Evolutionary conservation across 441 rosid genomes (phyloP).

Genomic region (Erodium trifolium): DNA sequence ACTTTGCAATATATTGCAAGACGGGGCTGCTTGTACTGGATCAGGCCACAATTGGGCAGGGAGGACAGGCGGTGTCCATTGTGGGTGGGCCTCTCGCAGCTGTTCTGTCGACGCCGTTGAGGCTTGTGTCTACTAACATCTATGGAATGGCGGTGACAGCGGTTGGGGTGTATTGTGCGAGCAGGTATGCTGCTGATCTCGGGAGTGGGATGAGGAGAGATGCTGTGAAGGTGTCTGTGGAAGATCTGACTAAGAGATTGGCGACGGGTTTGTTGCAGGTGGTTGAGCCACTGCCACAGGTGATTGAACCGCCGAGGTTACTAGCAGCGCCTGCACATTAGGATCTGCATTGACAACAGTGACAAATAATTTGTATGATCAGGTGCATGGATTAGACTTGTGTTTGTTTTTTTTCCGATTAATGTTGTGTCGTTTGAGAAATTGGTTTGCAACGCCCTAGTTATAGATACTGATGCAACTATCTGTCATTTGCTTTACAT

Average conservation of each 20-base stretch:
- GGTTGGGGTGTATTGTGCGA: slow-evolving; percentile 56
- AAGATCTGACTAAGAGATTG: slow-evolving; percentile 61
- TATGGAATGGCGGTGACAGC: slow-evolving; percentile 86
- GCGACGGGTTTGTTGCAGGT: slow-evolving; percentile 54
- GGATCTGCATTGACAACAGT: background rate
- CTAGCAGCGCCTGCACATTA: background rate
- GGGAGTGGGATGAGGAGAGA: slow-evolving; percentile 61
- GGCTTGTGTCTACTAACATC: slow-evolving; percentile 60
- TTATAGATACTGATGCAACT: too few species aligned
- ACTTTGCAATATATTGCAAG: slow-evolving; percentile 77
- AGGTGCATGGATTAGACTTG: too few species aligned
- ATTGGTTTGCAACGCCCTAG: too few species aligned
- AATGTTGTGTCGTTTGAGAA: too few species aligned
- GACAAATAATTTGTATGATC: too few species aligned
- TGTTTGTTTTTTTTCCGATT: too few species aligned
- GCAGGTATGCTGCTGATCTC: slow-evolving; percentile 77
- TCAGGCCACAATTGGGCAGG: slow-evolving; percentile 56
- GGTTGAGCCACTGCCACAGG: slow-evolving; percentile 34
- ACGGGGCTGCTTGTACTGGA: slow-evolving; percentile 60
- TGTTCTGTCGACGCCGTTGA: slow-evolving; percentile 56
- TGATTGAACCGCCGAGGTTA: slow-evolving; percentile 31
- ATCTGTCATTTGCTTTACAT: too few species aligned
- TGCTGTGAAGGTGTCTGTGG: slow-evolving; percentile 58
- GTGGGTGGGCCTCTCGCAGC: slow-evolving; percentile 82
- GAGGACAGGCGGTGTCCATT: slow-evolving; percentile 72